Evolutionary conservation across 805 yeast species (phyloP).

Genomic region (Tetrapisispora fleetii): DNA sequence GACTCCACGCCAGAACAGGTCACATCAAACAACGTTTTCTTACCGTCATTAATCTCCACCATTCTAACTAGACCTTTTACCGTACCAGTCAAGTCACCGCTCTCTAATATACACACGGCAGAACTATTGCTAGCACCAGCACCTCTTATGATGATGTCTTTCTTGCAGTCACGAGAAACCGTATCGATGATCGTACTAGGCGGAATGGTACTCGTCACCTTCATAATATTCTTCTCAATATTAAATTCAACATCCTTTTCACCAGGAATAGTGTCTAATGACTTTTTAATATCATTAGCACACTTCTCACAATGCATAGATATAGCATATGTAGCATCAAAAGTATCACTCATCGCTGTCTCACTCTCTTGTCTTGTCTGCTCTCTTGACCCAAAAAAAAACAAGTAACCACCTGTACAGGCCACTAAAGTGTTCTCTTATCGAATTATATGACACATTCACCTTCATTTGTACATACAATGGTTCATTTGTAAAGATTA

Average conservation of each 20-base stretch:
- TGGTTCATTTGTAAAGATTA: too few species aligned
- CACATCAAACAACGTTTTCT: slow-evolving; percentile 58
- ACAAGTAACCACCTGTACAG: too few species aligned
- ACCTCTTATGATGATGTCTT: slow-evolving; percentile 88
- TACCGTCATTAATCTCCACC: slow-evolving; percentile 46
- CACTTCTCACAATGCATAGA: slow-evolving; percentile 75
- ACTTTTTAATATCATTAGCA: slow-evolving; percentile 46
- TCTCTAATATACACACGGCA: slow-evolving; percentile 82
- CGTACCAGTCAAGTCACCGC: slow-evolving; percentile 41
- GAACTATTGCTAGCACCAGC: slow-evolving; percentile 81
- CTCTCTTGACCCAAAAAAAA: not conserved
- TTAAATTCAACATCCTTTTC: slow-evolving; percentile 47
- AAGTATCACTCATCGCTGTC: not conserved
- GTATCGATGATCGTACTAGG: slow-evolving; percentile 67
- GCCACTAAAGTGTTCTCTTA: too few species aligned
- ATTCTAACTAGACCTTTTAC: slow-evolving; percentile 84
- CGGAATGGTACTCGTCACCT: slow-evolving; percentile 58
- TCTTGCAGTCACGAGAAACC: slow-evolving; percentile 56
- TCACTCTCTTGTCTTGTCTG: not conserved
- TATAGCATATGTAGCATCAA: slow-evolving; percentile 71
- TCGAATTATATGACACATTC: too few species aligned
- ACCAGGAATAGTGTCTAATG: slow-evolving; percentile 43
- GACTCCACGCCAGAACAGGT: slow-evolving; percentile 60
- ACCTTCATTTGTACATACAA: too few species aligned
- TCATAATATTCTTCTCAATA: slow-evolving; percentile 48